Conservation (phyloP, 495 filamentous ascomycete species). For the Penicillium silybi region DNA sequence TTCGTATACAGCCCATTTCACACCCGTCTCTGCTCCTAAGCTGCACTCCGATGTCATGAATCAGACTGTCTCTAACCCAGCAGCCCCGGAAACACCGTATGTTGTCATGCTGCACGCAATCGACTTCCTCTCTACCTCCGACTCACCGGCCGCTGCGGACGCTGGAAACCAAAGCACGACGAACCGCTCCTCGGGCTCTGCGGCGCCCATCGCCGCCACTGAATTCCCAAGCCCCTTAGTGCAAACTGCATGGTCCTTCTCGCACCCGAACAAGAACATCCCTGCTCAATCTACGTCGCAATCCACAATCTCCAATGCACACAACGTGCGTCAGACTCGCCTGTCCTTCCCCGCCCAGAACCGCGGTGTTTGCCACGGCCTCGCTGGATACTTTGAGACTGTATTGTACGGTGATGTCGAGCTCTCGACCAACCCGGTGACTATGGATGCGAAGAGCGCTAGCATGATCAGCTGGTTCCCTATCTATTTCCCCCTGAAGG, state of each 20-base stretch:
- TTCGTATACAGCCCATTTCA: conserved; percentile 87
- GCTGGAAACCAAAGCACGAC: conserved; percentile 6
- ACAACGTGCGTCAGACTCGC: conserved; percentile 78
- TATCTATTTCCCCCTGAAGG: conserved; percentile 95
- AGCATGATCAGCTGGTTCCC: conserved; percentile 99
- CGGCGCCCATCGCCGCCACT: conserved; percentile 25
- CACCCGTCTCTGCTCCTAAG: conserved; percentile 85
- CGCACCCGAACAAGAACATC: conserved; percentile 43
- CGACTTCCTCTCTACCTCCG: conserved; percentile 65
- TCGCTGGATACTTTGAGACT: conserved; percentile 94
- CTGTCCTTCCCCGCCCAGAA: conserved; percentile 66
- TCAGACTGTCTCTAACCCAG: conserved; percentile 56
- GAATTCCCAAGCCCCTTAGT: conserved; percentile 34
- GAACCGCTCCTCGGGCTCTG: conserved; percentile 29
- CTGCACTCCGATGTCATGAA: conserved; percentile 73
- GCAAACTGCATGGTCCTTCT: conserved; percentile 48
- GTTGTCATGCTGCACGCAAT: conserved; percentile 89
- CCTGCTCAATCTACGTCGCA: conserved; percentile 28
- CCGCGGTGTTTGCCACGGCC: conserved; percentile 81
- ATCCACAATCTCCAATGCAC: conserved; percentile 63
- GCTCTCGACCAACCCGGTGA: conserved; percentile 87
- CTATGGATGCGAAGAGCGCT: conserved; percentile 85
- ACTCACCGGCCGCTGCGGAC: conserved; percentile 16
- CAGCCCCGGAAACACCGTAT: conserved; percentile 79
- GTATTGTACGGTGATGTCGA: conserved; percentile 82